These are phyloP conservation scores for Gastrodia elata DNA, from an alignment of 106 monocot species.

Conservation along the genomic window DNA sequence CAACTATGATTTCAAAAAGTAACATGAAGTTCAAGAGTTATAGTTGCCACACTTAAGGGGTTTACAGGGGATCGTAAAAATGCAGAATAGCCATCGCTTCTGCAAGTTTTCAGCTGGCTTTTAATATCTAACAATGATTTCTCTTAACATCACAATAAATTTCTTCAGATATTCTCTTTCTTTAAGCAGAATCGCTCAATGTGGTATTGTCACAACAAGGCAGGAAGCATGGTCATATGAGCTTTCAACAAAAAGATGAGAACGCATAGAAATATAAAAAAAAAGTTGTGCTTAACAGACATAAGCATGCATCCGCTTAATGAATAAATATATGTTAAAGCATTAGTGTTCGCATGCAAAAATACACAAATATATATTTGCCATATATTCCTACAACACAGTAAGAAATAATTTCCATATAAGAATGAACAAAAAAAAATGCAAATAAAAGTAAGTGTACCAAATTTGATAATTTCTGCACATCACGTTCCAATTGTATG, in stretches of 20 bases:
- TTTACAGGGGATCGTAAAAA: neutral
- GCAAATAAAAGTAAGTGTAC: constrained; percentile 13
- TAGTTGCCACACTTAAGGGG: neutral
- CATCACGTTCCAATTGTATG: constrained; percentile 78
- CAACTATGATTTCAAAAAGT: neutral
- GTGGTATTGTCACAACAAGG: neutral
- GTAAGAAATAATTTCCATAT: neutral
- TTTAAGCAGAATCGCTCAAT: neutral
- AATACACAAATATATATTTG: neutral
- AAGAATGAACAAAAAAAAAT: neutral
- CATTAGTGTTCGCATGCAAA: neutral
- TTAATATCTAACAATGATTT: neutral
- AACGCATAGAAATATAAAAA: neutral
- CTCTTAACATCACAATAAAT: neutral
- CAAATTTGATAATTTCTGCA: constrained; percentile 57
- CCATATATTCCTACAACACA: neutral
- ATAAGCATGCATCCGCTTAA: neutral
- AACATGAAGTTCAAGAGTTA: neutral
- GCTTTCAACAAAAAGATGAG: neutral
- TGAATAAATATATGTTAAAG: neutral
- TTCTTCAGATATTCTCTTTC: neutral
- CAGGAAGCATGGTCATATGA: neutral
- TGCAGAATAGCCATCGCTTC: neutral
- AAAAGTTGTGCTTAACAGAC: neutral
- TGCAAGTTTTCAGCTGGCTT: neutral